These are phyloP conservation scores for Alternaria sp. DNA, from an alignment of 2,329 filamentous ascomycete species.

Conservation along the genomic window DNA sequence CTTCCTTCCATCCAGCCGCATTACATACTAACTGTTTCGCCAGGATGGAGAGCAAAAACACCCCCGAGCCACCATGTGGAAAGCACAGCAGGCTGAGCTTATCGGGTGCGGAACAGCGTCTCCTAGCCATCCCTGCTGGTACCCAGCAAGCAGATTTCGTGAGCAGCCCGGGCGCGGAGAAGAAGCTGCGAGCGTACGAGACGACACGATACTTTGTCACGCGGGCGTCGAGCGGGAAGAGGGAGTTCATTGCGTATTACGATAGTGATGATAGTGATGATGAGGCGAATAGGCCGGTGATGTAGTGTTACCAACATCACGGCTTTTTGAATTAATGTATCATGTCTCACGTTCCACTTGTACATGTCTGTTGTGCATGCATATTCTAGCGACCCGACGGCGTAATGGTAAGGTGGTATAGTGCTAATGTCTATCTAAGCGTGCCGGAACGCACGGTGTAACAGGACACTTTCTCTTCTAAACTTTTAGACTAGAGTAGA, in stretches of 20 bases:
- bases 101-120: constrained; percentile 30
- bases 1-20: neutral
- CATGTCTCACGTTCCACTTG: constrained; percentile 3
- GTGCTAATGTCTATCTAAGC: neutral
- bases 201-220: constrained; percentile 28
- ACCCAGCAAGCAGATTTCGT: constrained; percentile 3
- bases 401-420: constrained; percentile 2
- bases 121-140: constrained; percentile 29
- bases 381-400: constrained; percentile 29
- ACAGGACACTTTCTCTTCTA: no score
- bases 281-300: constrained; percentile 45
- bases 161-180: constrained; percentile 39
- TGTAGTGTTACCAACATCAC: constrained; percentile 34
- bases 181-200: constrained; percentile 38
- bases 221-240: constrained; percentile 27
- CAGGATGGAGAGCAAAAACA: constrained; percentile 14
- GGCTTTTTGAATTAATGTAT: constrained; percentile 13
- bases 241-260: constrained; percentile 39
- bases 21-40: neutral
- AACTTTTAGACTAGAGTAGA: no score
- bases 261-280: constrained; percentile 47
- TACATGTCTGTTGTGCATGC: constrained; percentile 18
- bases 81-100: constrained; percentile 26
- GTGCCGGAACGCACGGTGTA: no score
- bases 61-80: neutral